phyloP scores from a whole-genome alignment of 495 filamentous ascomycete species.

The Sphaerosporella brunnea region DNA sequence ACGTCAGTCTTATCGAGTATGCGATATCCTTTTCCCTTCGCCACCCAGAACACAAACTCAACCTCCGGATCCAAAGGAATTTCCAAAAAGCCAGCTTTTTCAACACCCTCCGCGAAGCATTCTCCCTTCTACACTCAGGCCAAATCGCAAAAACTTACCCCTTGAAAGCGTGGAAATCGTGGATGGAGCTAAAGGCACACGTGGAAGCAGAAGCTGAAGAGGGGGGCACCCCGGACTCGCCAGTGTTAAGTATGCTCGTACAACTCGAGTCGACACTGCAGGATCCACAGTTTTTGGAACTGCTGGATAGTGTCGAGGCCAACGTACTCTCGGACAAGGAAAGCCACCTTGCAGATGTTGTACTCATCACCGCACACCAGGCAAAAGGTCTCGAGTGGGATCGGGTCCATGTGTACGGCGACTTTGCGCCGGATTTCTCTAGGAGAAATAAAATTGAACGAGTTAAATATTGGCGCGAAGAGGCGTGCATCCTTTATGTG shows the following conservation, averaged over 20 bases:
- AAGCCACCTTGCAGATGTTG: conserved; percentile 11
- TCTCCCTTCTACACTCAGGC: conserved; percentile 1
- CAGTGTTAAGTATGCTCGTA: conserved; percentile 8
- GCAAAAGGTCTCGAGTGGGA: conserved; percentile 21
- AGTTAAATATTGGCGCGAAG: conserved; percentile 8
- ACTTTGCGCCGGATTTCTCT: conserved; percentile 10
- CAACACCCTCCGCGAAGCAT: conserved; percentile 10
- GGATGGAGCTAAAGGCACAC: conserved; percentile 12
- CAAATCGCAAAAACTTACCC: background rate
- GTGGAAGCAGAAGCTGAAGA: conserved; percentile 10
- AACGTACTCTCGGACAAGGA: conserved; percentile 9
- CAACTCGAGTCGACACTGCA: conserved; percentile 8
- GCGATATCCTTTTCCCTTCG: conserved; percentile 11
- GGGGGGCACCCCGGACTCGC: conserved; percentile 8
- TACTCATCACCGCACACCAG: conserved; percentile 16
- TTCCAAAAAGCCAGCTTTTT: conserved; percentile 13
- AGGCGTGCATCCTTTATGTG: conserved; percentile 17
- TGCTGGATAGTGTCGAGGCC: conserved; percentile 6
- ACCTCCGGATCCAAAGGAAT: conserved; percentile 3
- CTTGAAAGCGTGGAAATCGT: conserved; percentile 10
- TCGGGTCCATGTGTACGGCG: conserved; percentile 13
- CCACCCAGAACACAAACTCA: conserved; percentile 6
- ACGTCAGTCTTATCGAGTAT: conserved; percentile 13
- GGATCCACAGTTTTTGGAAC: background rate
- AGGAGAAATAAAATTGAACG: background rate